A percentile compares a stretch with the other conserved stretches of the same genome.
Conservation (phyloP, 83 land plant species). For the Diphasiastrum complanatum region DNA sequence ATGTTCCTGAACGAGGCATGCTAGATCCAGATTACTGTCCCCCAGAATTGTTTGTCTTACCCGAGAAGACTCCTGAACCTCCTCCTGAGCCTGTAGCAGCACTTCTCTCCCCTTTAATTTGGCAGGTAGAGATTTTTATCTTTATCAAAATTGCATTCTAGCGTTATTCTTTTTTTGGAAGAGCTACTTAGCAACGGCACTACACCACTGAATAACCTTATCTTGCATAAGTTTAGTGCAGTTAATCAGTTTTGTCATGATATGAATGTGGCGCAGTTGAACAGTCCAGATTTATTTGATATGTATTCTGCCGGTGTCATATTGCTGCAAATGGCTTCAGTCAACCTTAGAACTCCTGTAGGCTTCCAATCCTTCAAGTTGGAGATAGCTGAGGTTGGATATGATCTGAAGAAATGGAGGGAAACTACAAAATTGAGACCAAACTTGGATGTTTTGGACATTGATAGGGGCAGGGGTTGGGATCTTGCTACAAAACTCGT, state of each 20-base stretch:
- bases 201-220: too few relatives aligned
- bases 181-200: not conserved
- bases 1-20: constrained; percentile 71
- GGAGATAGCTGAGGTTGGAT: constrained; percentile 51
- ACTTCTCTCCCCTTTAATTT: constrained; percentile 84
- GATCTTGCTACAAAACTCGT: constrained; percentile 84
- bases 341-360: constrained; percentile 55
- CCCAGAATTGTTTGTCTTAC: constrained; percentile 89
- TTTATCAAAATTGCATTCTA: not conserved
- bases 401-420: constrained; percentile 85
- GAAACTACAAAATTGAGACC: constrained; percentile 60
- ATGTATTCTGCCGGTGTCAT: constrained; percentile 93
- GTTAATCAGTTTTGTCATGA: not conserved
- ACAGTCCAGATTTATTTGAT: constrained; percentile 96
- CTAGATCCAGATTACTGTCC: constrained; percentile 99
- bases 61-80: constrained; percentile 92
- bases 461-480: constrained; percentile 92
- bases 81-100: constrained; percentile 97
- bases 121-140: constrained; percentile 60
- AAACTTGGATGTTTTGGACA: constrained; percentile 68
- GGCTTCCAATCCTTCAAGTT: constrained; percentile 71
- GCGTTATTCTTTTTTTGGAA: constrained; percentile 10
- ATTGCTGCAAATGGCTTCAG: constrained; percentile 86
- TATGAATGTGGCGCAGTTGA: constrained; percentile 46
- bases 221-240: too few relatives aligned